phyloP scores from a whole-genome alignment of 2,329 filamentous ascomycete species.

The Dendryphion nanum region DNA sequence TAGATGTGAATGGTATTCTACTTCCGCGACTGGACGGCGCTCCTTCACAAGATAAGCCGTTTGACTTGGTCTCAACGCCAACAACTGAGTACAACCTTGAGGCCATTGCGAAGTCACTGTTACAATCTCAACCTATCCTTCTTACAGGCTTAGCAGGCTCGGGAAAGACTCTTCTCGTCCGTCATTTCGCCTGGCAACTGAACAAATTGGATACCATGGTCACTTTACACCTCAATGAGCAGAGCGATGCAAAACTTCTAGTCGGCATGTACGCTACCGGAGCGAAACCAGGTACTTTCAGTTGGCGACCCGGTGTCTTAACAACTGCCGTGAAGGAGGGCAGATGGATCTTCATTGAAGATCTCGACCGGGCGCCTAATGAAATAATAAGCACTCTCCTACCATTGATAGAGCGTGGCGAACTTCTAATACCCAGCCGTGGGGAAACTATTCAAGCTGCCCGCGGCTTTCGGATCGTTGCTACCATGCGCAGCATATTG shows the following conservation, averaged over 20 bases:
- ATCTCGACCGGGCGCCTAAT: constrained; percentile 89
- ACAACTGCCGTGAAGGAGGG: constrained; percentile 93
- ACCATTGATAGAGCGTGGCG: constrained; percentile 87
- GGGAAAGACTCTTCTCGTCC: constrained; percentile 85
- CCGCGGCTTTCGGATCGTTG: constrained; percentile 84
- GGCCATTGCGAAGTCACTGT: constrained; percentile 65
- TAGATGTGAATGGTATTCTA: constrained; percentile 37
- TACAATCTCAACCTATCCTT: constrained; percentile 68
- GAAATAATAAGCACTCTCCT: constrained; percentile 92
- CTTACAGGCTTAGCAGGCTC: constrained; percentile 80
- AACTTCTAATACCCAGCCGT: constrained; percentile 84
- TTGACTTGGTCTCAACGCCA: constrained; percentile 58
- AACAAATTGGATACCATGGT: constrained; percentile 81
- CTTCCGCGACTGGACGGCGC: constrained; percentile 37
- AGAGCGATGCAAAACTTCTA: constrained; percentile 95
- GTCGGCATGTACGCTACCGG: constrained; percentile 93
- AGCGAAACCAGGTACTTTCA: constrained; percentile 81
- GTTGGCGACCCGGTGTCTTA: constrained; percentile 87
- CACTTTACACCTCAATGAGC: constrained; percentile 93
- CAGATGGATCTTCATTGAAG: constrained; percentile 95
- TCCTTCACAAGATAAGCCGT: constrained; percentile 23
- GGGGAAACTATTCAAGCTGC: constrained; percentile 82
- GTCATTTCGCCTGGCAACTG: constrained; percentile 76
- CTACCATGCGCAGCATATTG: constrained; percentile 74
- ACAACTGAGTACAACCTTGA: constrained; percentile 74